Evolutionary conservation across 2,329 filamentous ascomycete species (phyloP).

Genomic region (Phaeosphaeriaceae sp.): DNA sequence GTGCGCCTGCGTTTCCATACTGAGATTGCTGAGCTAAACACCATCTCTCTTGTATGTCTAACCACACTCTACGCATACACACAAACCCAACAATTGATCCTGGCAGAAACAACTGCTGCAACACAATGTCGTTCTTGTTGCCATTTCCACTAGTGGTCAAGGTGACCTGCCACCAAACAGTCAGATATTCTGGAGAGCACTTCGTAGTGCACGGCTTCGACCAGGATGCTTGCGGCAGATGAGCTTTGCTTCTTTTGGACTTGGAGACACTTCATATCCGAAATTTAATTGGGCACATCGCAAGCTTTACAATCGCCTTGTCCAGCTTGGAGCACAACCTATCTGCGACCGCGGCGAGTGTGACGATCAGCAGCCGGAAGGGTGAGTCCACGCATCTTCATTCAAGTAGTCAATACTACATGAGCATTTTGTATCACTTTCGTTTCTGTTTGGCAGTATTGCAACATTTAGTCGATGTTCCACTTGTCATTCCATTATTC

Average conservation of each 20-base stretch:
- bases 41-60: constrained; percentile 72
- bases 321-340: constrained; percentile 80
- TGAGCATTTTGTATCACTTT: background rate
- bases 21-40: constrained; percentile 77
- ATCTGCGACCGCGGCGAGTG: constrained; percentile 83
- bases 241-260: constrained; percentile 83
- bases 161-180: constrained; percentile 90
- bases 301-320: constrained; percentile 82
- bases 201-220: constrained; percentile 79
- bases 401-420: background rate
- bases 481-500: background rate
- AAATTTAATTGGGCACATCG: constrained; percentile 96
- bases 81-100: constrained; percentile 8
- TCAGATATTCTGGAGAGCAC: constrained; percentile 79
- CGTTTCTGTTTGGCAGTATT: constrained; percentile 28
- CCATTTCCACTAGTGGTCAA: constrained; percentile 91
- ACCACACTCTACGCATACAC: background rate
- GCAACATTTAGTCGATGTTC: background rate
- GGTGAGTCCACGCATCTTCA: constrained; percentile 61
- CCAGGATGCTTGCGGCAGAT: constrained; percentile 71
- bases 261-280: constrained; percentile 93
- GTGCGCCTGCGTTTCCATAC: constrained; percentile 81
- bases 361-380: constrained; percentile 92
- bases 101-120: constrained; percentile 52
- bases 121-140: constrained; percentile 71